A percentile compares a stretch with the other conserved stretches of the same genome.
phyloP scores from a whole-genome alignment of 2,329 filamentous ascomycete genomes.

The Aspergillus fischeri region DNA sequence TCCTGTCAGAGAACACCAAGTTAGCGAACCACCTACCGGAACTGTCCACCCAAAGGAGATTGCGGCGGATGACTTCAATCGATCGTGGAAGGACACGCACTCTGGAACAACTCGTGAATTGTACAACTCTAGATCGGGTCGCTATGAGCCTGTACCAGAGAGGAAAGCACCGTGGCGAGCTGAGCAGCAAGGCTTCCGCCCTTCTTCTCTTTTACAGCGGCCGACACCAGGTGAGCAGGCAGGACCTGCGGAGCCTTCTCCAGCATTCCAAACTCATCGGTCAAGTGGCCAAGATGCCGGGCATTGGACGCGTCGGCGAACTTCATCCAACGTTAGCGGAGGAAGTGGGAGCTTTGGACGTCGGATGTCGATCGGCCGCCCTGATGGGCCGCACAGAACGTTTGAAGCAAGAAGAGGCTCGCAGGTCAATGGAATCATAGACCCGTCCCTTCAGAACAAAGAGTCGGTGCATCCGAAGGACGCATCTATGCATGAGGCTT shows the following conservation, averaged over 20 bases:
- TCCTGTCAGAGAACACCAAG: conserved; percentile 53
- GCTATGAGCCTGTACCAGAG: conserved; percentile 83
- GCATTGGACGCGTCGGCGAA: conserved; percentile 69
- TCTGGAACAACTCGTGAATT: conserved; percentile 66
- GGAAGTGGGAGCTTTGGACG: conserved; percentile 69
- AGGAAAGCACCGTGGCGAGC: conserved; percentile 66
- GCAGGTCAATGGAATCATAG: conserved; percentile 32
- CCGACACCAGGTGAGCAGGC: conserved; percentile 58
- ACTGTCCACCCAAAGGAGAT: conserved; percentile 69
- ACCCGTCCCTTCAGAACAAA: conserved; percentile 27
- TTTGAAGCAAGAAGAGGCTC: conserved; percentile 40
- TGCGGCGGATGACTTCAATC: conserved; percentile 87
- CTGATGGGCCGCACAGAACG: conserved; percentile 38
- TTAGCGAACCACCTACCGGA: conserved; percentile 52
- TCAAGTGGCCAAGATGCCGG: conserved; percentile 60
- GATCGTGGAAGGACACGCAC: conserved; percentile 73
- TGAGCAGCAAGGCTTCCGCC: conserved; percentile 61
- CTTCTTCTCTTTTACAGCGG: conserved; percentile 76
- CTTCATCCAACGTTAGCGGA: conserved; percentile 87
- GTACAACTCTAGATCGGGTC: conserved; percentile 91
- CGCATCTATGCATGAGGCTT: conserved; percentile 16
- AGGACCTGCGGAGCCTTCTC: conserved; percentile 74
- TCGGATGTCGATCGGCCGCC: conserved; percentile 55
- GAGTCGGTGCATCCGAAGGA: conserved; percentile 24
- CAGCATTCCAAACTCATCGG: conserved; percentile 78